Base-by-base conservation (phyloP, 345 rosid species). In the Mangifera indica region DNA sequence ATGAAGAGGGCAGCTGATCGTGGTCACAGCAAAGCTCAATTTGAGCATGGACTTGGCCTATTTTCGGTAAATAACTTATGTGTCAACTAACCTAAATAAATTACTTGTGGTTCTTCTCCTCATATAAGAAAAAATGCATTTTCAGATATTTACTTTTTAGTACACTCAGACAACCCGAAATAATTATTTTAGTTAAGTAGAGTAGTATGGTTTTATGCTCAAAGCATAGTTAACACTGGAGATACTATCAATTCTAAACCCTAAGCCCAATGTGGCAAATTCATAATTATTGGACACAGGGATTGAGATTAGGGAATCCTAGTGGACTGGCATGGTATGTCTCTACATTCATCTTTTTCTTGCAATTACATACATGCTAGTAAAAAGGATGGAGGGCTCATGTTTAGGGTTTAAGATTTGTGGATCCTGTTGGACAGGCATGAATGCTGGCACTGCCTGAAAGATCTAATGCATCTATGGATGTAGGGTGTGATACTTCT, bases 1-100 rank as follows among this genome's bases (percentile, higher is more conserved):
- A 92, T 95, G 99, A 91, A 87, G 80, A 82, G 87, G 40, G 99
- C 98, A 69, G 99, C 98, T 44, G 97, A 90, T 83, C 84, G 72
- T 9, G 96, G 93, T 66, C 98, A 92, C 66, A 78, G 91, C 74
- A 92, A 86, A 85, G 98, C 98, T 69, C 97, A 95, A 63, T 88
- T 81, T 60, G 98, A 95, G 75, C 93, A 88, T 44, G 99, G 99
- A 25, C 97, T 91, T 78, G 69, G 86, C 48, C 84, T 95, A 7
- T 92, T 92, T 54, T 85, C 96, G 3, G 99, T 92, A 88, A 25
- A 87, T 73, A 11, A 26, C 32, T 3, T 45, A n/a, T 21, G 11
- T 66, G 48, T 24, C 8, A 29, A 66, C 25, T 54, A 2, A 8
- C 0, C 13, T 5, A 9, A 1, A 25, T 46, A 57, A 42, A 15